Evolutionary conservation across 495 filamentous ascomycete species (phyloP).

Genomic region (Neurospora intermedia): DNA sequence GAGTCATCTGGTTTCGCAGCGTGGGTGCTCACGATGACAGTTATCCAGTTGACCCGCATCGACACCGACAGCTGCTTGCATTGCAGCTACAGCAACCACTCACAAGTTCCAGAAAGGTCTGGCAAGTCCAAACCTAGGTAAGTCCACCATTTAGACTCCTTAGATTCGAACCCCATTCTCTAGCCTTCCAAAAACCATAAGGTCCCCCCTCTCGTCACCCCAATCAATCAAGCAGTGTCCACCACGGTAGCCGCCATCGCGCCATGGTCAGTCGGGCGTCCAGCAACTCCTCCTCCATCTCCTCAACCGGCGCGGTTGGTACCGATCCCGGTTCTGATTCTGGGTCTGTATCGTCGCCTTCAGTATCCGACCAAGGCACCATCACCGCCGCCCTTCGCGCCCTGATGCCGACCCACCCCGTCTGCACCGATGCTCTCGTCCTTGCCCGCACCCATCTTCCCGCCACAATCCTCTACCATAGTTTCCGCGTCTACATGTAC

Average conservation of each 20-base stretch:
- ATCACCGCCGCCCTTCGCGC: constrained; percentile 19
- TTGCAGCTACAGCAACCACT: neutral
- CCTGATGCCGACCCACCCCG: constrained; percentile 16
- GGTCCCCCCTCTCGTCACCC: too few relatives aligned
- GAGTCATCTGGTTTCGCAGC: neutral
- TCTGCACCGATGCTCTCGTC: constrained; percentile 19
- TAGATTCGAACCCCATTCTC: neutral
- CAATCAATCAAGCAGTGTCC: neutral
- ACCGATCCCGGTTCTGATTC: neutral
- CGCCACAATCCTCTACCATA: constrained; percentile 35
- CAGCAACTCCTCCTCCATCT: neutral
- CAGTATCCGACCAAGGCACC: neutral
- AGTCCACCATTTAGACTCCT: neutral
- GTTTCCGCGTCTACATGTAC: constrained; percentile 34
- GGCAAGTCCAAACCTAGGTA: neutral
- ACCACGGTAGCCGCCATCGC: neutral
- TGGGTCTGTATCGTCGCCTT: neutral
- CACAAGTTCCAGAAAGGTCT: neutral
- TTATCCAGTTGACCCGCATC: neutral
- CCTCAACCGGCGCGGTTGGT: neutral
- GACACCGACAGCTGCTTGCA: neutral
- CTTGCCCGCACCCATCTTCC: constrained; percentile 22
- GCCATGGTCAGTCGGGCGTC: neutral
- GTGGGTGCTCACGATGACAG: neutral
- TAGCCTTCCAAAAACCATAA: neutral